A percentile compares a stretch with the other conserved stretches of the same genome.
Evolutionary conservation across 805 yeast species (phyloP).

Genomic region (Saturnispora hagleri): DNA sequence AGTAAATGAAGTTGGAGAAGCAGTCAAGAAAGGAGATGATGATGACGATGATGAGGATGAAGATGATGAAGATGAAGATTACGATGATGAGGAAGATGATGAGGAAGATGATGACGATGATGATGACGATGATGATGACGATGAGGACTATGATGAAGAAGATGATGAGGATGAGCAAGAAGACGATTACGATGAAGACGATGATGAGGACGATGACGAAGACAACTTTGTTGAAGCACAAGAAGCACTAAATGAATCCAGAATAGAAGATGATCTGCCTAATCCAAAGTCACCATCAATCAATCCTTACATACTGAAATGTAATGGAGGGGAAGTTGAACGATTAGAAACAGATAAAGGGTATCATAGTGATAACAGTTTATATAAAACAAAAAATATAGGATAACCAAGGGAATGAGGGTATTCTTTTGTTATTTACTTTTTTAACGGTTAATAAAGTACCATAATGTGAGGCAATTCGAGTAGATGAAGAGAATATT

Average conservation of each 20-base stretch:
- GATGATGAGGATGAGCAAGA: conserved; percentile 34
- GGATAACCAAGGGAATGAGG: not conserved
- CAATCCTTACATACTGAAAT: conserved; percentile 11
- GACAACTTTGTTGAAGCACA: conserved; percentile 5
- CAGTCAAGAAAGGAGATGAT: conserved; percentile 34
- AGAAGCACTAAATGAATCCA: not conserved
- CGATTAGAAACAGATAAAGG: conserved; percentile 2
- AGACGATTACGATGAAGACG: conserved; percentile 32
- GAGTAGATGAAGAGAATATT: too few species aligned
- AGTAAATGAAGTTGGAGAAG: conserved; percentile 40
- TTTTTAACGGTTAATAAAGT: not conserved
- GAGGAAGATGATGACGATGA: conserved; percentile 33
- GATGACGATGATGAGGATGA: conserved; percentile 35
- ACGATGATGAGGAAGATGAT: conserved; percentile 34
- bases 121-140: conserved; percentile 26
- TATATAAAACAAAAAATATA: not conserved
- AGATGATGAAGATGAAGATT: conserved; percentile 33
- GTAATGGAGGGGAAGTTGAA: conserved; percentile 9
- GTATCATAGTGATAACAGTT: conserved; percentile 3
- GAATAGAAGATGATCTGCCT: conserved; percentile 8
- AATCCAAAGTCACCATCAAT: conserved; percentile 13
- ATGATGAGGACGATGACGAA: conserved; percentile 19
- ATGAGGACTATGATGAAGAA: conserved; percentile 16
- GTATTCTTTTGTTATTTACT: not conserved
- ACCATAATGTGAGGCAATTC: not conserved